Percentiles rank a stretch among this genome's conserved stretches.
phyloP scores from a whole-genome alignment of 164 flowering plant genomes.

The Macadamia tetraphylla region DNA sequence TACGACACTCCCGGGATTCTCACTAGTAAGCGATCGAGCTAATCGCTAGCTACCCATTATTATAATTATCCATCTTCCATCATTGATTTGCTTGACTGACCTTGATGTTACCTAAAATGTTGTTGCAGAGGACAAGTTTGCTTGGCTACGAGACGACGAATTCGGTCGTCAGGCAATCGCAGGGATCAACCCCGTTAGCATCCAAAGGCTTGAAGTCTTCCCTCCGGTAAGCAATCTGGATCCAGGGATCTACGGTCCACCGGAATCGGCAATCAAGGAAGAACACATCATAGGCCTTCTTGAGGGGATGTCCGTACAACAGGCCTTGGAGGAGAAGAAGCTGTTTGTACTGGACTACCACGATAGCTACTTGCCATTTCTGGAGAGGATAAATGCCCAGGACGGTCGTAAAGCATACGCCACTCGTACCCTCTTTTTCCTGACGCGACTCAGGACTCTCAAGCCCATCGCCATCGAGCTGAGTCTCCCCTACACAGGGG shows the following conservation, averaged over 20 bases:
- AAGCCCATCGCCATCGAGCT: constrained; percentile 96
- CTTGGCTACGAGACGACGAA: constrained; percentile 95
- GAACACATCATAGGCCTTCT: constrained; percentile 69
- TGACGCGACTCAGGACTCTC: constrained; percentile 54
- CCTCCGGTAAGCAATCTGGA: constrained; percentile 87
- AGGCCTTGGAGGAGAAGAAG: constrained; percentile 80
- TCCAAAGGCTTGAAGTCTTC: constrained; percentile 57
- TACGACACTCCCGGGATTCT: constrained; percentile 74
- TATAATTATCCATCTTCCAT: no score
- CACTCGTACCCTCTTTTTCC: constrained; percentile 78
- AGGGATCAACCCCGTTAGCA: constrained; percentile 81
- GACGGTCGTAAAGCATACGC: constrained; percentile 89
- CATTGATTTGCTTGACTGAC: no score
- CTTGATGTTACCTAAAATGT: no score
- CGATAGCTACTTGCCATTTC: constrained; percentile 71
- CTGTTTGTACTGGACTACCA: constrained; percentile 75
- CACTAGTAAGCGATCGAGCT: constrained; percentile 47
- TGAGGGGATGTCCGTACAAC: constrained; percentile 67
- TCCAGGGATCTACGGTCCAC: constrained; percentile 65
- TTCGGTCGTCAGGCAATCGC: constrained; percentile 87
- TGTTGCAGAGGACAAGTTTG: constrained; percentile 67
- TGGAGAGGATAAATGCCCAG: constrained; percentile 65
- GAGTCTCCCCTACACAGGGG: constrained; percentile 40
- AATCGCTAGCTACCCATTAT: no score
- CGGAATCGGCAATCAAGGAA: constrained; percentile 73